Evolutionary conservation across 306 rosid genomes (phyloP).

Genomic region (Cicer pinnatifidum): DNA sequence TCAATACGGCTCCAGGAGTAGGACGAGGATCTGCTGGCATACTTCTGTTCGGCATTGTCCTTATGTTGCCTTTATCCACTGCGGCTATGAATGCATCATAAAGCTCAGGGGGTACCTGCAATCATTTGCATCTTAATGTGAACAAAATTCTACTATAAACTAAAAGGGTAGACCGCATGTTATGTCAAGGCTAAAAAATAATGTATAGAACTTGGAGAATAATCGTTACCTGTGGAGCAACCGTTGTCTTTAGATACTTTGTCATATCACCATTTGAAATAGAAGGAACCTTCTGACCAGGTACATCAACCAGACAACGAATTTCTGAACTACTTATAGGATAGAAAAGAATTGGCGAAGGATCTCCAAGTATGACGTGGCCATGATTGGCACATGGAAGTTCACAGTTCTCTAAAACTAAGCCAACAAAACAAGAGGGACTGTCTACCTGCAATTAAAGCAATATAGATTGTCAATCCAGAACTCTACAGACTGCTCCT

Average conservation of each 20-base stretch:
- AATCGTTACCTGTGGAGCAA: slow-evolving; percentile 84
- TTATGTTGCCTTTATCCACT: slow-evolving; percentile 78
- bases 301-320: slow-evolving; percentile 96
- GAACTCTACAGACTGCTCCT: slow-evolving; percentile 18
- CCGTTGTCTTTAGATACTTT: slow-evolving; percentile 75
- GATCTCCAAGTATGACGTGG: slow-evolving; percentile 90
- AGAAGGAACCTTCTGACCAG: slow-evolving; percentile 97
- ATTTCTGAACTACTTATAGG: slow-evolving; percentile 90
- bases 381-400: slow-evolving; percentile 96
- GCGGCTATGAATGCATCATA: slow-evolving; percentile 81
- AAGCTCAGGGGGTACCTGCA: slow-evolving; percentile 84
- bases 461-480: slow-evolving; percentile 30
- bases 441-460: slow-evolving; percentile 74
- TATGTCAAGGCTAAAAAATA: neutral
- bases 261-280: slow-evolving; percentile 95
- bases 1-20: slow-evolving; percentile 92
- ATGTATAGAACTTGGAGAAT: slow-evolving; percentile 10
- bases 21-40: slow-evolving; percentile 98
- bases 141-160: slow-evolving; percentile 29
- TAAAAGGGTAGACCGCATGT: slow-evolving; percentile 7
- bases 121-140: slow-evolving; percentile 24
- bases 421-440: slow-evolving; percentile 94
- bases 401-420: slow-evolving; percentile 80
- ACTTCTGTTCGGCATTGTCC: slow-evolving; percentile 98
- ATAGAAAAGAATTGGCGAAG: slow-evolving; percentile 93